Conservation (phyloP, 129 eudicot species). For the Flaveria ramosissima region DNA sequence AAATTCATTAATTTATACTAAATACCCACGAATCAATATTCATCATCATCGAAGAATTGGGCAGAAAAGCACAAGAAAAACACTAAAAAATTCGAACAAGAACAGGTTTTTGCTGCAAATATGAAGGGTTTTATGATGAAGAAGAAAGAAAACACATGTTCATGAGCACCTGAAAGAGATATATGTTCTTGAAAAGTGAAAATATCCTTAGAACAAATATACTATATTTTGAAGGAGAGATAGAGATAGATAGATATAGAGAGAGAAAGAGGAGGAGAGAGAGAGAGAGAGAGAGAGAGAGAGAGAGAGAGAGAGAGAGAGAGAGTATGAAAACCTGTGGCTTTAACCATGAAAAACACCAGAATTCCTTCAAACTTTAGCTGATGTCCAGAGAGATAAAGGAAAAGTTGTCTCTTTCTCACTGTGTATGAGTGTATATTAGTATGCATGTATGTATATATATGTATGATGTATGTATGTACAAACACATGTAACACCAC, state of each 20-base stretch:
- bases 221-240: slow-evolving; percentile 13
- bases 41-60: not conserved
- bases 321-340: slow-evolving; percentile 36
- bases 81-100: slow-evolving; percentile 1
- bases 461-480: not conserved
- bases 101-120: not conserved
- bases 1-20: slow-evolving; percentile 23
- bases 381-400: slow-evolving; percentile 66
- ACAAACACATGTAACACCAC: slow-evolving; percentile 26
- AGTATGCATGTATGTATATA: slow-evolving; percentile 5
- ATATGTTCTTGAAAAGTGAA: slow-evolving; percentile 34
- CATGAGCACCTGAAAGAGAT: slow-evolving; percentile 26
- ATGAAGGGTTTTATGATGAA: slow-evolving; percentile 10
- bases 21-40: slow-evolving; percentile 4
- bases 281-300: slow-evolving; percentile 7
- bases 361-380: slow-evolving; percentile 70
- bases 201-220: slow-evolving; percentile 38
- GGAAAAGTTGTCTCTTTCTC: slow-evolving; percentile 47
- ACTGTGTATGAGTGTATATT: not conserved
- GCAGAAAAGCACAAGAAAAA: not conserved
- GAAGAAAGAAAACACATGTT: slow-evolving; percentile 27
- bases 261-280: not conserved
- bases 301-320: slow-evolving; percentile 18
- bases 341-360: slow-evolving; percentile 68
- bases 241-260: slow-evolving; percentile 13